phyloP scores from a whole-genome alignment of 495 filamentous ascomycete species.

The Penicillium dipodomyicola region DNA sequence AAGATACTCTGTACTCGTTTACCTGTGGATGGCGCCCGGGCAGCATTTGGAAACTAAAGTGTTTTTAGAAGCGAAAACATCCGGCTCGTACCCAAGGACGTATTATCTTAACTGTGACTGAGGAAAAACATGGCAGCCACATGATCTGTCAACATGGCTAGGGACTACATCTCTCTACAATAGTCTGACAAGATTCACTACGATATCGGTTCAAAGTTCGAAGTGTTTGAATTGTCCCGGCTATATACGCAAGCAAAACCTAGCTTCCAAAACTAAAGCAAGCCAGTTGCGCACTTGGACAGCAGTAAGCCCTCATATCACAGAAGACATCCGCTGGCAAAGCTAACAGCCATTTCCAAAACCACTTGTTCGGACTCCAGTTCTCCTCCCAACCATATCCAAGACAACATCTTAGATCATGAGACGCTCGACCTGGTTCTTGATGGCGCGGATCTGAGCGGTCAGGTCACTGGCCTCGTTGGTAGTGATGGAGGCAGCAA shows the following conservation, averaged over 20 bases:
- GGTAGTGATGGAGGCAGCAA: conserved; percentile 71
- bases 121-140: too few species aligned
- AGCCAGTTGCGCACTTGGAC: neutral
- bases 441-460: conserved; percentile 76
- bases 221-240: conserved; percentile 9
- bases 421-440: conserved; percentile 94
- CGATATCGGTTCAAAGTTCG: neutral
- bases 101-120: too few species aligned
- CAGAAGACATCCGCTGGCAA: neutral
- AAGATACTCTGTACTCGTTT: too few species aligned
- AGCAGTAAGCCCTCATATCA: neutral
- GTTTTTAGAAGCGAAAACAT: too few species aligned
- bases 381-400: neutral
- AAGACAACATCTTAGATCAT: conserved; percentile 68
- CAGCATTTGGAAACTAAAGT: too few species aligned
- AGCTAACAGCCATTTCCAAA: neutral
- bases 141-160: neutral
- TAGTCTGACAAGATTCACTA: neutral
- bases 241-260: conserved; percentile 4
- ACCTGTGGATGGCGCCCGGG: too few species aligned
- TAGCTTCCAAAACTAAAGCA: conserved; percentile 2
- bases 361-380: neutral
- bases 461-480: conserved; percentile 91
- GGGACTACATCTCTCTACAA: neutral
- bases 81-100: too few species aligned